These are phyloP conservation scores for Cochlearia excelsa DNA, from an alignment of 345 rosid species.

Conservation along the genomic window DNA sequence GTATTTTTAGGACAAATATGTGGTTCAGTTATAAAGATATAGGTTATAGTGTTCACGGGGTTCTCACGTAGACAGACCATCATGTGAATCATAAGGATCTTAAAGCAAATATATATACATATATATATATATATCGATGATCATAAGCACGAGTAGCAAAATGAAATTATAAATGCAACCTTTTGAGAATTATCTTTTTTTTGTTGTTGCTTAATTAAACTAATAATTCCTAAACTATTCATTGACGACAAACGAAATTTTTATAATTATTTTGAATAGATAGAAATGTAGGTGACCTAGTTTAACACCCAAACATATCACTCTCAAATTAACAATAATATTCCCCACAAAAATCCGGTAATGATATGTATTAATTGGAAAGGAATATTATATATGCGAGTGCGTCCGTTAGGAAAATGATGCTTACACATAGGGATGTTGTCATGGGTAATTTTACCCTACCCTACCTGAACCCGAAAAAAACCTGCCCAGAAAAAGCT, in stretches of 20 bases:
- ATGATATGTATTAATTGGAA: constrained; percentile 18
- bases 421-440: not conserved
- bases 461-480: too few species aligned
- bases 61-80: constrained; percentile 25
- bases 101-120: constrained; percentile 2
- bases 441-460: too few species aligned
- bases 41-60: constrained; percentile 31
- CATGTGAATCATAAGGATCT: constrained; percentile 29
- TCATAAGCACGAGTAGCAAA: not conserved
- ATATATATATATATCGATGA: not conserved
- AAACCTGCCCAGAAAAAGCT: too few species aligned
- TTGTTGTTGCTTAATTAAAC: too few species aligned
- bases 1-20: too few species aligned
- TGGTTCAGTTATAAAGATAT: not conserved
- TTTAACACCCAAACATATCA: constrained; percentile 20
- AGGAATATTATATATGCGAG: constrained; percentile 31
- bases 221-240: too few species aligned
- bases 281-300: constrained; percentile 12
- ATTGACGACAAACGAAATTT: too few species aligned
- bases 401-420: constrained; percentile 34
- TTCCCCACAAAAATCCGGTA: constrained; percentile 28
- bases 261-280: not conserved
- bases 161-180: constrained; percentile 1
- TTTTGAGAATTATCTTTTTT: not conserved
- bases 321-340: constrained; percentile 1